Percentiles rank a stretch among this genome's conserved stretches.
Evolutionary conservation across 2,329 filamentous ascomycete species (phyloP).

Genomic region (Claviceps monticola): DNA sequence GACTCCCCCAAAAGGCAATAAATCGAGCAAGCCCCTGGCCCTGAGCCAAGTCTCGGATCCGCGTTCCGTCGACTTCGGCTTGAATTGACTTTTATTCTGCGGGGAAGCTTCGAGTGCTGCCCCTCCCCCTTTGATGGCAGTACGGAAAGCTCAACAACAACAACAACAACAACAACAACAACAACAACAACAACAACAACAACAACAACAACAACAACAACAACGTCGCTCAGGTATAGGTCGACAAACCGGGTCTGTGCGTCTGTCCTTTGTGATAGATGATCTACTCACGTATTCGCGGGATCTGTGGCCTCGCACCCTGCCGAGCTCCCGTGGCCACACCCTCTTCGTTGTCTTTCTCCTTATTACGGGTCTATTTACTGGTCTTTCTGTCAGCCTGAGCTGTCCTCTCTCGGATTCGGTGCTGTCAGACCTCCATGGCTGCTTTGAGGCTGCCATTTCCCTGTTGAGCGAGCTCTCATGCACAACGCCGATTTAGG

Average conservation of each 20-base stretch:
- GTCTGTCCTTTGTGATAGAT: conserved; percentile 18
- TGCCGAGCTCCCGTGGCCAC: background rate
- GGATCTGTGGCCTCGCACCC: conserved; percentile 9
- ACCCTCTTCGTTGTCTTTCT: background rate
- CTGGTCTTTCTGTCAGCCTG: background rate
- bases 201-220: background rate
- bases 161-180: background rate
- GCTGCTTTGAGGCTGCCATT: background rate
- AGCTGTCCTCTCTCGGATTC: conserved; percentile 1
- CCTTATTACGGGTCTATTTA: background rate
- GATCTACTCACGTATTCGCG: conserved; percentile 2
- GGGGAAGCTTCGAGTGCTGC: background rate
- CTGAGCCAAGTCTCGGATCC: background rate
- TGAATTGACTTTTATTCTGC: background rate
- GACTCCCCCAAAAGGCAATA: background rate
- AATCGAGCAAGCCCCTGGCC: background rate
- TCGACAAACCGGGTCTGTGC: background rate
- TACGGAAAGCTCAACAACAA: background rate
- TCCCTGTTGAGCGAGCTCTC: background rate
- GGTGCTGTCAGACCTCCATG: background rate
- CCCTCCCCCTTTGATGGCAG: background rate
- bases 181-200: background rate
- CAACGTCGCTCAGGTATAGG: background rate
- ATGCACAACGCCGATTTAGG: background rate
- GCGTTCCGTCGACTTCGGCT: background rate